A percentile compares a stretch with the other conserved stretches of the same genome.
Conservation (phyloP, 1,139 yeast genomes). For the Cylindricascospora bacillispora region DNA sequence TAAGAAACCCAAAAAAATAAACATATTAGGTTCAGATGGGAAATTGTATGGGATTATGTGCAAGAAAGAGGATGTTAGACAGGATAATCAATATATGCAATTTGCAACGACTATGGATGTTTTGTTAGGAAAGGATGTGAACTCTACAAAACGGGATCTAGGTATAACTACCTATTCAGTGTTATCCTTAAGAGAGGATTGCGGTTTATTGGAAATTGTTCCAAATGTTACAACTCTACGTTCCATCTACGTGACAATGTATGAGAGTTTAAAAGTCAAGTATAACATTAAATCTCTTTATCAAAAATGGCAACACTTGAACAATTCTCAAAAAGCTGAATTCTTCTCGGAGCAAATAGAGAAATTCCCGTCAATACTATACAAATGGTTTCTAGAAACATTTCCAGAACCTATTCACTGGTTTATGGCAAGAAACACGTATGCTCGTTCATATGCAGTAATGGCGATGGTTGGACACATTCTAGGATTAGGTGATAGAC, state of each 20-base stretch:
- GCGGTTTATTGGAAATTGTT: conserved; percentile 93
- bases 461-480: conserved; percentile 97
- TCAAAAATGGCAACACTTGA: conserved; percentile 20
- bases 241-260: conserved; percentile 41
- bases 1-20: conserved; percentile 76
- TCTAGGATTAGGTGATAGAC: conserved; percentile 87
- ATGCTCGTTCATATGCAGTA: conserved; percentile 75
- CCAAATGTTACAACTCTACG: conserved; percentile 73
- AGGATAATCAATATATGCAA: conserved; percentile 91
- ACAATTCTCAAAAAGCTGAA: conserved; percentile 20
- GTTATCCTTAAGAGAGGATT: conserved; percentile 70
- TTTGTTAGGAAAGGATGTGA: conserved; percentile 51
- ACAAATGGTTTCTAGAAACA: conserved; percentile 77
- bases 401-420: conserved; percentile 86
- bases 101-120: conserved; percentile 81
- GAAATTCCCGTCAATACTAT: conserved; percentile 62
- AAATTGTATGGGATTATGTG: conserved; percentile 59
- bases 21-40: conserved; percentile 71
- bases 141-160: conserved; percentile 59
- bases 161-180: conserved; percentile 77
- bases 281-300: conserved; percentile 18
- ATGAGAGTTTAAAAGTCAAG: conserved; percentile 29
- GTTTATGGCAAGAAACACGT: conserved; percentile 68
- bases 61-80: conserved; percentile 86
- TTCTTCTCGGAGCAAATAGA: conserved; percentile 23